Evolutionary conservation across 108 stramenopile species (phyloP), one percentile per base, ranked within the genome.

Genomic region (Cafeteria roenbergensis): DNA sequence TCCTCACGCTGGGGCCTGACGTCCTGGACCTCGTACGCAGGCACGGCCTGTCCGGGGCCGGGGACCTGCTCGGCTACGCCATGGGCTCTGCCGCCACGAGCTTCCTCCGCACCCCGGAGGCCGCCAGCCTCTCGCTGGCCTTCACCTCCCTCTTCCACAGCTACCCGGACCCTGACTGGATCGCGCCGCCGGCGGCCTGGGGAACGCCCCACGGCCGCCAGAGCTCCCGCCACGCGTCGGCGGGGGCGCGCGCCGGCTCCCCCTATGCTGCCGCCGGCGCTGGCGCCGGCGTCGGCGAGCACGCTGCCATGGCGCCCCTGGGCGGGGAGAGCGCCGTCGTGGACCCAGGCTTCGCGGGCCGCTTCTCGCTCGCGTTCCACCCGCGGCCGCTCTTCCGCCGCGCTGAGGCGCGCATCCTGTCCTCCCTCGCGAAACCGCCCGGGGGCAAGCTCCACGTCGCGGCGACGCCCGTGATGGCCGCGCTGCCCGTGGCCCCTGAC

Each of bases 61-160:
- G 62, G 8, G 55, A 50, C 14, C 35, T 63, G 25, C 1, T 66
- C 17, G 34, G 71, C 34, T 33, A 14, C 28, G 62, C 22, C 25
- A 25, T 76, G 8, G 37, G 61, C 0, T 65, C 70, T 12, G 65
- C 70, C 8, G n/a, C 63, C 30, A 76, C 71, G 35, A 65, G 58
- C 9, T 71, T 71, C 37, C 28, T 76, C 12, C 37, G 36, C 21
- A 2, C 72, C 33, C 75, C 75, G 1, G 29, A n/a, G 1, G 30
- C 34, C 24, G n/a, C 50, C 9, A 50, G 37, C 22, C 8, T 66
- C 32, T 70, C 69, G 31, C 66, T 71, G 51, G 75, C 53, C 36
- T 26, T 66, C 33, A 17, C 33, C 24, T 12, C 62, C 20, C 22
- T 76, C 51, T 57, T 48, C 63, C 57, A 6, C 34, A 53, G 21